Evolutionary conservation across 2,329 filamentous ascomycete species (phyloP), one percentile per base, ranked within the genome.

Genomic region (Exophiala bonariae): DNA sequence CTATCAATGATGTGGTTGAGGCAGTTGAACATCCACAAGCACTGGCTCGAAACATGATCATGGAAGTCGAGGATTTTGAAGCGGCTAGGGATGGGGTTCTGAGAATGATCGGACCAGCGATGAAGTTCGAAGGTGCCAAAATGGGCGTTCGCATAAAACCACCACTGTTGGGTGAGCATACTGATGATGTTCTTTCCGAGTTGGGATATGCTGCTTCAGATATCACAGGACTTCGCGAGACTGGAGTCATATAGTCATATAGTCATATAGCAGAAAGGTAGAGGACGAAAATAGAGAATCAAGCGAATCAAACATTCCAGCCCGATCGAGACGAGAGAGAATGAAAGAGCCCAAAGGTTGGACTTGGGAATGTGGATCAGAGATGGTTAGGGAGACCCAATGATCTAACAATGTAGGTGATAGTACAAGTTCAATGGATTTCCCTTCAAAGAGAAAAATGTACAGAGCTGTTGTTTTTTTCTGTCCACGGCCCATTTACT

Each of bases 1-100:
- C 56, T 11, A 59, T 57, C 28, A 57, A 57, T 28, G 49, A 59
- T 39, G 49, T 55, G 13, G 56, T 55, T n/a, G 50, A 56, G 19
- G 56, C 53, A 20, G 35, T 59, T 26, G 54, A 51, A 41, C 53
- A 59, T 41, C 49, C 48, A 20, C 56, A 59, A 38, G 42, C 48
- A 11, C 17, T 44, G 14, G 50, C 54, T 11, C 41, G 54, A 17
- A 41, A 59, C 23, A 59, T 59, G 56, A 50, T 58, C 14, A 38
- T 57, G 16, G 49, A 50, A 4, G 28, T 56, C 10, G 40, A 55
- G 9, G 49, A 52, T 22, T 55, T 57, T 20, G 47, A 53, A 38
- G 49, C 56, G 5, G 54, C 56, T n/a, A 52, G 38, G 36, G 54
- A 55, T 35, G 54, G 54, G 14, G 39, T 54, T 20, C 18, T 58